phyloP scores from a whole-genome alignment of 106 monocot genomes.

The Alisma plantagoaquatica region DNA sequence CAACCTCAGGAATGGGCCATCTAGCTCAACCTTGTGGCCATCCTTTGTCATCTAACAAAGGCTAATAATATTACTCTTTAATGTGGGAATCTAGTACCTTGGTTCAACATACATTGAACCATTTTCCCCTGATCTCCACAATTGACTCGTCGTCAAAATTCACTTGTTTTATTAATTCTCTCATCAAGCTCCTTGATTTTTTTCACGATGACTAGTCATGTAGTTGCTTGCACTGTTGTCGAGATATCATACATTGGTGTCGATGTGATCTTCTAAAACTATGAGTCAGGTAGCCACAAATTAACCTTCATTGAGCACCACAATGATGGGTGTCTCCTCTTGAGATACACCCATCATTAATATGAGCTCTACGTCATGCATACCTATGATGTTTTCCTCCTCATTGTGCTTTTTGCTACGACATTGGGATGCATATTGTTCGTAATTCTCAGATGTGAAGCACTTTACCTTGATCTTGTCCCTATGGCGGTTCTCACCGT shows the following conservation, averaged over 20 bases:
- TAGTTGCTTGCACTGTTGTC: not conserved
- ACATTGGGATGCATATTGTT: too few relatives aligned
- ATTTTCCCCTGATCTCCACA: not conserved
- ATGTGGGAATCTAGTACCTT: conserved; percentile 1
- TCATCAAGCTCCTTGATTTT: not conserved
- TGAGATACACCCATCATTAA: too few relatives aligned
- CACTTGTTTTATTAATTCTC: not conserved
- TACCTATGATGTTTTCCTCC: too few relatives aligned
- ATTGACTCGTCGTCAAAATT: not conserved
- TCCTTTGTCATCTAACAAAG: not conserved
- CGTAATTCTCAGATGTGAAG: too few relatives aligned
- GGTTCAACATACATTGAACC: not conserved
- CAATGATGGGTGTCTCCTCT: too few relatives aligned
- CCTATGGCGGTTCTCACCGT: too few relatives aligned
- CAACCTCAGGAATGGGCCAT: not conserved
- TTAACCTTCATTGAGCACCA: too few relatives aligned
- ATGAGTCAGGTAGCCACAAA: too few relatives aligned
- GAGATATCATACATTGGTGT: not conserved
- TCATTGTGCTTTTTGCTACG: too few relatives aligned
- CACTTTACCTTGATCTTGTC: too few relatives aligned
- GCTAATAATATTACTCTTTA: not conserved
- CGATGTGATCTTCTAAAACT: not conserved
- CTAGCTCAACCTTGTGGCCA: not conserved
- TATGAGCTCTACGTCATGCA: too few relatives aligned
- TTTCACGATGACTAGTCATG: not conserved